Percentiles rank a stretch among this genome's conserved stretches.
Conservation (phyloP, 805 yeast genomes). For the Candida andamanensis region DNA sequence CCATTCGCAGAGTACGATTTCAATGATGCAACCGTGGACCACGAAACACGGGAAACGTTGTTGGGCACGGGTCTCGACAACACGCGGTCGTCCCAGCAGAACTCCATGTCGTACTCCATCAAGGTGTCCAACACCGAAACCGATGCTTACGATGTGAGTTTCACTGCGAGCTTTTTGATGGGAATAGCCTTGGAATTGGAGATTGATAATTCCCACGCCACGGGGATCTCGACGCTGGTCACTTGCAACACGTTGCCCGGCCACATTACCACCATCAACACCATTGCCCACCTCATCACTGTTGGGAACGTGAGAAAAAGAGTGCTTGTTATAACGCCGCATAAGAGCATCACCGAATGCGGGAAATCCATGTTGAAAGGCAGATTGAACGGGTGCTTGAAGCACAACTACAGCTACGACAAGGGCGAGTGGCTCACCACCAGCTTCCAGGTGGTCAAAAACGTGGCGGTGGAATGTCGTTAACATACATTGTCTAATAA, state of each 20-base stretch:
- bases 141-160: background rate
- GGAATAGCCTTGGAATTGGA: slow-evolving; percentile 1
- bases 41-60: background rate
- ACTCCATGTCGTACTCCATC: slow-evolving; percentile 2
- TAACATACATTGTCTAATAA: slow-evolving; percentile 2
- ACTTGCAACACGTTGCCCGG: slow-evolving; percentile 5
- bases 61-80: slow-evolving; percentile 8
- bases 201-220: background rate
- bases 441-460: slow-evolving; percentile 1
- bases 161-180: background rate
- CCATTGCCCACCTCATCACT: background rate
- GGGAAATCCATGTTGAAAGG: slow-evolving; percentile 1
- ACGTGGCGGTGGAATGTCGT: slow-evolving; percentile 1
- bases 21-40: background rate
- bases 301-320: slow-evolving; percentile 4
- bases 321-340: background rate
- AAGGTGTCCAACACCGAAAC: slow-evolving; percentile 1
- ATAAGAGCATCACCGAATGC: slow-evolving; percentile 1
- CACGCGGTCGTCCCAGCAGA: slow-evolving; percentile 4
- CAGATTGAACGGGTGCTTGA: background rate
- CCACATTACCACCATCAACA: background rate
- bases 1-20: slow-evolving; percentile 8
- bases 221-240: background rate
- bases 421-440: slow-evolving; percentile 13
- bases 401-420: background rate